These are phyloP conservation scores for Begonia masoniana DNA, from an alignment of 306 rosid genomes.

Conservation along the genomic window DNA sequence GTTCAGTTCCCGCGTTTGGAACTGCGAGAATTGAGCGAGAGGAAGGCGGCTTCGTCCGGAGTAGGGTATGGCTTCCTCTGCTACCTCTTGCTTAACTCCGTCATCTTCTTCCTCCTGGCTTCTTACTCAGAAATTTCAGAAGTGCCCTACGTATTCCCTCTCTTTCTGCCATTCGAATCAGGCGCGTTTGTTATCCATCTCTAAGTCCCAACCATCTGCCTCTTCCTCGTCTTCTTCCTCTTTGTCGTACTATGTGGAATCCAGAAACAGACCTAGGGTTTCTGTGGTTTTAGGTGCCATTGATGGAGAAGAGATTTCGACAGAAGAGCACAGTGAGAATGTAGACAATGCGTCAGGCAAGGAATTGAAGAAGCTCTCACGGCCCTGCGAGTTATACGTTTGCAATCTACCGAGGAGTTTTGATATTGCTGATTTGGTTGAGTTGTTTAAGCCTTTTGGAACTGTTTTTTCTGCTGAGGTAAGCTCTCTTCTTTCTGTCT, in stretches of 20 bases:
- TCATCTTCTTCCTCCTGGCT: conserved; percentile 2
- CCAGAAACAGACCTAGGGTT: conserved; percentile 6
- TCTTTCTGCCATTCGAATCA: background rate
- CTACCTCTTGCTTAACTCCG: conserved; percentile 3
- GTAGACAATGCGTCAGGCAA: conserved; percentile 10
- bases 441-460: conserved; percentile 38
- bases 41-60: too few relatives aligned
- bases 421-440: conserved; percentile 26
- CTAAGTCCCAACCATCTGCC: background rate
- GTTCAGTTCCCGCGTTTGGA: too few relatives aligned
- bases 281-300: conserved; percentile 9
- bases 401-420: conserved; percentile 50
- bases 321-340: conserved; percentile 2
- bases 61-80: too few relatives aligned
- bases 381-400: conserved; percentile 36
- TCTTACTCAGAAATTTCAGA: background rate
- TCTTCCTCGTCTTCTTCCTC: background rate
- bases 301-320: conserved; percentile 1
- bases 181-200: background rate
- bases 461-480: conserved; percentile 35
- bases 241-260: background rate
- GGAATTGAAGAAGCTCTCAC: conserved; percentile 9
- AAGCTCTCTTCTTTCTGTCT: background rate
- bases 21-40: too few relatives aligned
- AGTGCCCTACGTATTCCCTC: background rate